Conservation (phyloP, 495 filamentous ascomycete species). For the Pyrenula aspistea region DNA sequence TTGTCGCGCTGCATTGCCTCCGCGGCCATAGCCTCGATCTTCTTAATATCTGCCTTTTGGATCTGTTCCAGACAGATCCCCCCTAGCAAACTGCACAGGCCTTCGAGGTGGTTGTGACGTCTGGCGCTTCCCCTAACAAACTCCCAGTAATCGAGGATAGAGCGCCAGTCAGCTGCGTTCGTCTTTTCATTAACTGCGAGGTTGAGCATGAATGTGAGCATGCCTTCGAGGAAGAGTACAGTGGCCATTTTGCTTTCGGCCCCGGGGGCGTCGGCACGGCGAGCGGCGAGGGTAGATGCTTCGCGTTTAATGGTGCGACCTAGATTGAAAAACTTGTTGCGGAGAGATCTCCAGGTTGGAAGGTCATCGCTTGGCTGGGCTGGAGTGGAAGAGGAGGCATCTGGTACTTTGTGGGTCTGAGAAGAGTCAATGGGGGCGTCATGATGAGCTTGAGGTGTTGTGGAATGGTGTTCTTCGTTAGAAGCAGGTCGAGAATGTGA, state of each 20-base stretch:
- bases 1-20: background rate
- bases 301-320: background rate
- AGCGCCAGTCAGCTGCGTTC: background rate
- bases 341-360: background rate
- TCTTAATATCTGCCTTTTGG: background rate
- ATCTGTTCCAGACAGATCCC: background rate
- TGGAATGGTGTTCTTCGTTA: background rate
- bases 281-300: background rate
- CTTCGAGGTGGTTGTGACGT: background rate
- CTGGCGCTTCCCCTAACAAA: background rate
- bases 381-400: background rate
- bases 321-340: background rate
- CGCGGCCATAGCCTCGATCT: background rate
- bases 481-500: background rate
- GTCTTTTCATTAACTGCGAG: background rate
- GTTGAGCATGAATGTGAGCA: background rate
- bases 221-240: background rate
- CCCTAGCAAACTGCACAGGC: background rate
- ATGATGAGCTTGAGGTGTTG: background rate
- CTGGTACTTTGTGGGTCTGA: background rate
- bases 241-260: background rate
- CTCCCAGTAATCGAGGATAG: background rate
- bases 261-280: background rate
- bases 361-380: background rate
- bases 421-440: background rate